Evolutionary conservation across 2,329 filamentous ascomycete species (phyloP).

Genomic region (Microdochium trichocladiopsis): DNA sequence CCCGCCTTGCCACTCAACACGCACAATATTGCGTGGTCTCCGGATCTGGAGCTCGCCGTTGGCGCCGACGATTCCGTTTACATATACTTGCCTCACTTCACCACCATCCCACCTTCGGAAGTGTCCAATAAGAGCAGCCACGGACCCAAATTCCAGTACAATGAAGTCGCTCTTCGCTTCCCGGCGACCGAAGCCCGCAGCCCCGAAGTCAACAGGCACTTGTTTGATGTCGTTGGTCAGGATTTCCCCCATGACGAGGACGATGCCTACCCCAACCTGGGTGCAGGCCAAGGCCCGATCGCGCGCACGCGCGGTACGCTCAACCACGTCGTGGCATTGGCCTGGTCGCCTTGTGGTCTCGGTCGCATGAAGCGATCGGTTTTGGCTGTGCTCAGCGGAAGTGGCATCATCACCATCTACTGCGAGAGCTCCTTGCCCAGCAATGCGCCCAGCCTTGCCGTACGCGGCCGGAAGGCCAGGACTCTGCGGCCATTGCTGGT

Average conservation of each 20-base stretch:
- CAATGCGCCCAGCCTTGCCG: conserved; percentile 3
- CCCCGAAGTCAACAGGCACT: conserved; percentile 17
- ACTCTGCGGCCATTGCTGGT: conserved; percentile 40
- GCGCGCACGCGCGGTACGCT: conserved; percentile 38
- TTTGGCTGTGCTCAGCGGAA: conserved; percentile 41
- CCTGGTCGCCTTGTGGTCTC: conserved; percentile 53
- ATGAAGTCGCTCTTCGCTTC: conserved; percentile 21
- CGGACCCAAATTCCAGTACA: conserved; percentile 17
- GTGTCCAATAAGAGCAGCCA: conserved; percentile 3
- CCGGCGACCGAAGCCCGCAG: conserved; percentile 16
- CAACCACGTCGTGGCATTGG: conserved; percentile 45
- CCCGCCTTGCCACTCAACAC: conserved; percentile 34
- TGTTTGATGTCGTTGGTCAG: conserved; percentile 16
- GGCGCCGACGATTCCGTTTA: conserved; percentile 48
- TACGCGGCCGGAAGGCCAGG: conserved; percentile 29
- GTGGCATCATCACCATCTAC: conserved; percentile 41
- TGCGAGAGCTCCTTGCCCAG: conserved; percentile 31
- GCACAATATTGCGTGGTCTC: conserved; percentile 43
- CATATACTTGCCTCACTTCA: conserved; percentile 41
- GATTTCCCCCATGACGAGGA: conserved; percentile 17
- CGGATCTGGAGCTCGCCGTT: conserved; percentile 49
- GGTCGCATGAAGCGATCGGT: conserved; percentile 46
- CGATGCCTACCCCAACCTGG: background rate
- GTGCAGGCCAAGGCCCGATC: background rate
- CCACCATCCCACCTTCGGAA: conserved; percentile 6